Percentiles rank a stretch among this genome's conserved stretches.
Conservation (phyloP, 768 basidiomycete species). For the Leccinellum albellum region DNA sequence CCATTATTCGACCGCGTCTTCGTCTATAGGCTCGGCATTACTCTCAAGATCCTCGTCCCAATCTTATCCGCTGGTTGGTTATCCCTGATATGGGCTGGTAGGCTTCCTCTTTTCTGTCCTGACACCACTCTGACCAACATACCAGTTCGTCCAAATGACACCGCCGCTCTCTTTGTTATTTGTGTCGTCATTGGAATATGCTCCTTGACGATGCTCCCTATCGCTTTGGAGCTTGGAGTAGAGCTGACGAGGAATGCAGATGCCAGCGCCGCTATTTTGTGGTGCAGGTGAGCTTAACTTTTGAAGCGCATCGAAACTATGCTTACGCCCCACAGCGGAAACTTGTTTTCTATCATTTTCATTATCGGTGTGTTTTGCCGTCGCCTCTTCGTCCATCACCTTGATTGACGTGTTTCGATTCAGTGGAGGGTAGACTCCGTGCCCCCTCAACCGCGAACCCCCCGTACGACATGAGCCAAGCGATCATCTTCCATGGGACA, state of each 20-base stretch:
- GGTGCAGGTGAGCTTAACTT: slow-evolving; percentile 56
- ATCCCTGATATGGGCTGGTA: slow-evolving; percentile 78
- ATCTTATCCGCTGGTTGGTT: slow-evolving; percentile 63
- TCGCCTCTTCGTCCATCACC: not conserved
- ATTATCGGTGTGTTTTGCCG: slow-evolving; percentile 48
- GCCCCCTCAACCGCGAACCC: slow-evolving; percentile 57
- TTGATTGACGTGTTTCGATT: not conserved
- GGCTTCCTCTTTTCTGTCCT: slow-evolving; percentile 13
- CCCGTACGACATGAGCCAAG: slow-evolving; percentile 68
- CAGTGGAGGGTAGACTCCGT: slow-evolving; percentile 68
- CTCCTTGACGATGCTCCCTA: slow-evolving; percentile 68
- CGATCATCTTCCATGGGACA: slow-evolving; percentile 63
- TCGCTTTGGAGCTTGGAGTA: slow-evolving; percentile 72
- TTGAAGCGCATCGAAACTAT: not conserved
- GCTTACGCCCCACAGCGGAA: slow-evolving; percentile 45
- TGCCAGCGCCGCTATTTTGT: slow-evolving; percentile 69
- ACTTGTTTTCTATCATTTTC: slow-evolving; percentile 58
- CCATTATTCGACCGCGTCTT: slow-evolving; percentile 83
- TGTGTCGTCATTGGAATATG: slow-evolving; percentile 65
- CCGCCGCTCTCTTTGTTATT: slow-evolving; percentile 57
- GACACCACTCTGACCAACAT: not conserved
- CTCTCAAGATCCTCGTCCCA: slow-evolving; percentile 58
- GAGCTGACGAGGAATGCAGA: slow-evolving; percentile 81
- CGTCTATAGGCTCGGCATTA: slow-evolving; percentile 63
- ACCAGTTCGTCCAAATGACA: slow-evolving; percentile 60